These are phyloP conservation scores for Singerocomus rubriflavus DNA, from an alignment of 1,284 basidiomycete species.

Conservation along the genomic window DNA sequence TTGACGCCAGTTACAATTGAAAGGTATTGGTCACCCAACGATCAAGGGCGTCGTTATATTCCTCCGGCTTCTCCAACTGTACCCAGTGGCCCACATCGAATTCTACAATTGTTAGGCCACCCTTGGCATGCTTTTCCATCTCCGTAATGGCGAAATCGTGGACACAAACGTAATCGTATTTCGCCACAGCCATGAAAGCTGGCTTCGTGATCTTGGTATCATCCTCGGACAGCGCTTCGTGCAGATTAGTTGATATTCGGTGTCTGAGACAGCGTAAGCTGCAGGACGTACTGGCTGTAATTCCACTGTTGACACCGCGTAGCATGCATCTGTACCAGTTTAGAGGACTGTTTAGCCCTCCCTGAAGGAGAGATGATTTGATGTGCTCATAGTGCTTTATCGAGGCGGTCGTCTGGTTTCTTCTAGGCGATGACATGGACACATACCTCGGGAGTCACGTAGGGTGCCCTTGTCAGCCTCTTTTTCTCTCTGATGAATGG, in stretches of 20 bases:
- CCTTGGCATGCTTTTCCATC: conserved; percentile 30
- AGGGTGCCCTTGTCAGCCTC: conserved; percentile 26
- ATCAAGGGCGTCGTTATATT: conserved; percentile 32
- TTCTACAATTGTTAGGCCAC: conserved; percentile 27
- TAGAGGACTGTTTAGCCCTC: conserved; percentile 31
- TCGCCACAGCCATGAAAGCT: conserved; percentile 31
- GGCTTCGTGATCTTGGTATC: conserved; percentile 29
- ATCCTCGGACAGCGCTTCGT: conserved; percentile 23
- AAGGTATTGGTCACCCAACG: conserved; percentile 26
- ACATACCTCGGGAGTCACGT: conserved; percentile 33
- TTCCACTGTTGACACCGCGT: conserved; percentile 24
- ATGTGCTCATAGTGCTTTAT: conserved; percentile 29
- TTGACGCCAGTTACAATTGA: conserved; percentile 6
- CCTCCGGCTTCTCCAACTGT: conserved; percentile 28
- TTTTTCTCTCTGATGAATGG: conserved; percentile 27
- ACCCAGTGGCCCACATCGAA: conserved; percentile 34
- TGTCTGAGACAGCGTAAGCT: background rate
- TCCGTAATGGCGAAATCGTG: conserved; percentile 18
- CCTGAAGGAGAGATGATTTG: conserved; percentile 21
- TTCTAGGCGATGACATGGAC: background rate
- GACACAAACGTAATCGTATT: conserved; percentile 28
- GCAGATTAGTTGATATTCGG: background rate
- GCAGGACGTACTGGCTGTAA: conserved; percentile 20
- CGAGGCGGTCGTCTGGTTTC: background rate
- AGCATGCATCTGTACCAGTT: conserved; percentile 30